Evolutionary conservation across 345 rosid genomes (phyloP), one percentile per base, ranked within the genome.

Genomic region (Streptanthus diversifolius): DNA sequence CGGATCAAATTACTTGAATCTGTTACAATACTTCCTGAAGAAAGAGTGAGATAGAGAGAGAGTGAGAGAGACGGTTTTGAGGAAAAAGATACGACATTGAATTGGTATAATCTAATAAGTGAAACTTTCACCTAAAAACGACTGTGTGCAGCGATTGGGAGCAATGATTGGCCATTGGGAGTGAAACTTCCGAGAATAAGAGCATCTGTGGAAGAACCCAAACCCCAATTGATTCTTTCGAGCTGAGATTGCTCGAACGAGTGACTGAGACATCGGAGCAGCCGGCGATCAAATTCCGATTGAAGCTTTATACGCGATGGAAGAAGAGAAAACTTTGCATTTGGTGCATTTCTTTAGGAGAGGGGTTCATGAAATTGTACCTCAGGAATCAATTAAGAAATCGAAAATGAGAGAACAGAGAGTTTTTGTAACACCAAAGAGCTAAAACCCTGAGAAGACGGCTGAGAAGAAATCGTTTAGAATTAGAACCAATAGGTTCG

Each of bases 211-310:
- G 68, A 43, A 47, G 22, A 75, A 11, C 3, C 67, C 70, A 21
- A 54, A 0, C 37, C 17, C 36, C 40, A 52, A 54, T 32, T 60
- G 77, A 39, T 60, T 80, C 71, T 70, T 80, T 18, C 80, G 77
- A 67, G 73, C 64, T 45, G 66, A 60, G 37, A 80, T 47, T 40
- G 72, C 78, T 67, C 78, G 80, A 49, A 76, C 1, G 17, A 68
- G 66, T 49, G 78, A 67, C 52, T 63, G 77, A 62, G 80, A 72
- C 80, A 80, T 80, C 9, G 64, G 15, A 41, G 56, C 17, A 14
- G 41, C 6, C 15, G 40, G 13, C 2, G 21, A 30, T 3, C 4
- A 48, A 32, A 63, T 15, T 36, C 49, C 47, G 48, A 4, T 35
- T 17, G 0, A 32, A 11, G 43, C 15, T 33, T 35, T 57, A 57